Base-by-base conservation (phyloP, 2,329 filamentous ascomycete species). In the Diaporthe sp. region DNA sequence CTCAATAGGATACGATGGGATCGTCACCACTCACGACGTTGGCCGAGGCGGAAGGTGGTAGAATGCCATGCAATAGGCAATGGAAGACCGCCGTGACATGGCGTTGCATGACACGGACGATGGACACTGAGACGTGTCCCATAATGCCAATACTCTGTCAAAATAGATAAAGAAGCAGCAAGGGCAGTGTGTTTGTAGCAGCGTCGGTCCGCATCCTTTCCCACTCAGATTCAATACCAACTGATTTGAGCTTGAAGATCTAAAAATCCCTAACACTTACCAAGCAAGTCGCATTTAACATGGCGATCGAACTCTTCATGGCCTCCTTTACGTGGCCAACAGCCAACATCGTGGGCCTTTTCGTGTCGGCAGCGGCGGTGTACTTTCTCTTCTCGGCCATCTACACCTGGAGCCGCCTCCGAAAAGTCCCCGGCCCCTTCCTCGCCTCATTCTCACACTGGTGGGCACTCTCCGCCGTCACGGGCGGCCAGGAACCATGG, bases 361-460 rank as follows among this genome's bases (percentile, higher is more conserved):
- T 9, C 4, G 37, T 25, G 19, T 13, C 53, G 37, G 68, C 25
- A 28, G 12, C 34, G 10, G 34, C 37, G 2, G 19, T 55, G 15
- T 68, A 74, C 72, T 51, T 37, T 39, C 17, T 68, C 13, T 22
- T 44, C 12, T 74, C 72, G 19, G n/a, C 61, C 19, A 44, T 49
- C 49, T 49, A 58, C 25, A 44, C 55, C 4, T 75, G 74, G 74
- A 46, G 51, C 17, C 79, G 80, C 13, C 78, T 83, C 12, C 77
- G 79, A 28, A 70, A 75, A 42, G 81, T 83, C 68, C 49, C 74
- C 10, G 81, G 81, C 31, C 82, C 81, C 6, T 76, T 68, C 8
- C 72, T 80, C 9, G 82, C 80, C 22, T 80, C 80, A 6, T 82
- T 84, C 42, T 82, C 82, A 22, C 82, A 83, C 77, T 58, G 80